Percentiles rank a stretch among this genome's conserved stretches.
Conservation (phyloP, 106 monocot genomes). For the Apostasia shenzhenica region DNA sequence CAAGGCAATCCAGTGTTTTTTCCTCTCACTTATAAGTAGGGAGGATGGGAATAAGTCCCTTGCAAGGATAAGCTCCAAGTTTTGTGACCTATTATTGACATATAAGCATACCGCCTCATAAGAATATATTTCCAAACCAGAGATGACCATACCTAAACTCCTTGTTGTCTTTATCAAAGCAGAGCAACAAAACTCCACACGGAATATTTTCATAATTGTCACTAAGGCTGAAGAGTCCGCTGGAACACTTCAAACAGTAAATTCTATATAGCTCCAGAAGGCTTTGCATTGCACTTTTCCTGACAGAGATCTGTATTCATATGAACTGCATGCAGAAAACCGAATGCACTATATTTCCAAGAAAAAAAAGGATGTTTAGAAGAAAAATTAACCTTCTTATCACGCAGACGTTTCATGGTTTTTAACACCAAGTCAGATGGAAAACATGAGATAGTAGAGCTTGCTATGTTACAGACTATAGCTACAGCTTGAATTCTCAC, state of each 20-base stretch:
- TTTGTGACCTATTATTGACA: constrained; percentile 51
- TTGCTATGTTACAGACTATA: constrained; percentile 79
- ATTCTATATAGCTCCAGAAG: constrained; percentile 66
- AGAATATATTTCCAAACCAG: neutral
- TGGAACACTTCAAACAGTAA: constrained; percentile 68
- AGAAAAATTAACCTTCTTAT: constrained; percentile 59
- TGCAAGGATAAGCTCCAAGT: constrained; percentile 72
- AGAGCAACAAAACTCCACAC: constrained; percentile 62
- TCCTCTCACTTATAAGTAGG: constrained; percentile 59
- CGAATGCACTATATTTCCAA: neutral
- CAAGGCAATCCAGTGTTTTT: constrained; percentile 63
- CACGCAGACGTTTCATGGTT: constrained; percentile 64
- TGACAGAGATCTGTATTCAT: constrained; percentile 55
- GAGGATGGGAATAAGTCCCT: constrained; percentile 73
- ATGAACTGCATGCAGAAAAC: neutral
- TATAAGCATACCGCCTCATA: neutral
- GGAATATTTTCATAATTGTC: constrained; percentile 85
- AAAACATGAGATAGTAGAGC: constrained; percentile 46
- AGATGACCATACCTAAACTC: constrained; percentile 62
- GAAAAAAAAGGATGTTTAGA: neutral
- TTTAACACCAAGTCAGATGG: constrained; percentile 56
- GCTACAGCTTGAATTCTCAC: constrained; percentile 74
- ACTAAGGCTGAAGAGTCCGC: constrained; percentile 33
- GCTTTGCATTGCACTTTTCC: constrained; percentile 61
- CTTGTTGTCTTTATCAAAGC: constrained; percentile 73